These are phyloP conservation scores for Saprolegnia diclina DNA, from an alignment of 352 stramenopile species.

Conservation along the genomic window DNA sequence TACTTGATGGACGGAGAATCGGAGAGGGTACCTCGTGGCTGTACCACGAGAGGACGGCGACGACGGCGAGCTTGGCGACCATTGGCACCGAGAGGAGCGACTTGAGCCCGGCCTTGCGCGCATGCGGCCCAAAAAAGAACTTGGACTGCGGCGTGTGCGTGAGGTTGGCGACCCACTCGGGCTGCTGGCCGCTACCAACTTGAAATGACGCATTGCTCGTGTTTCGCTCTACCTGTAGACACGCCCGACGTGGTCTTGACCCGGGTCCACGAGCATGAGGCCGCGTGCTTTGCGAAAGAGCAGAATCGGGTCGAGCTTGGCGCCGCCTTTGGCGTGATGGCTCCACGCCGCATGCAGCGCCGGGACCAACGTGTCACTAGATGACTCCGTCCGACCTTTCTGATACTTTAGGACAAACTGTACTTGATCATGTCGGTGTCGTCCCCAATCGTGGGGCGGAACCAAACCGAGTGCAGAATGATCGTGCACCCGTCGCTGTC, in stretches of 20 bases:
- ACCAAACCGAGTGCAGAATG: conserved; percentile 65
- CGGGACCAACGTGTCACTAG: neutral
- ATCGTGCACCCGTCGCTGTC: conserved; percentile 48
- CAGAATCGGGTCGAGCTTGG: conserved; percentile 43
- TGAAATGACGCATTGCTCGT: neutral
- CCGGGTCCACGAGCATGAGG: conserved; percentile 68
- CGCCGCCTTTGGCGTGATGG: neutral
- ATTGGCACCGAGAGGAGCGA: conserved; percentile 68
- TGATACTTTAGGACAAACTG: neutral
- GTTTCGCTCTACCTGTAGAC: conserved; percentile 38
- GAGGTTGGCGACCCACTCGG: conserved; percentile 54
- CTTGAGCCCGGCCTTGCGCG: conserved; percentile 54
- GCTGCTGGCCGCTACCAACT: conserved; percentile 45
- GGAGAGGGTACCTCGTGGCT: conserved; percentile 36
- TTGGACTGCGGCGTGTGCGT: conserved; percentile 45
- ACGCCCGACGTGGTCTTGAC: conserved; percentile 62
- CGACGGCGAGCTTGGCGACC: conserved; percentile 76
- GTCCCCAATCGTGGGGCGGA: conserved; percentile 21
- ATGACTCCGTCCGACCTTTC: neutral
- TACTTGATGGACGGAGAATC: neutral
- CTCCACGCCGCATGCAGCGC: neutral
- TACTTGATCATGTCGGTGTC: neutral
- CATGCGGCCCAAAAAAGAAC: conserved; percentile 69
- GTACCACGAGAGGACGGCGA: conserved; percentile 80
- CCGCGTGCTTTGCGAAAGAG: conserved; percentile 67